Conservation (phyloP, 225 moss, liverwort and hornwort genomes). For the Marchantia polymorpha region DNA sequence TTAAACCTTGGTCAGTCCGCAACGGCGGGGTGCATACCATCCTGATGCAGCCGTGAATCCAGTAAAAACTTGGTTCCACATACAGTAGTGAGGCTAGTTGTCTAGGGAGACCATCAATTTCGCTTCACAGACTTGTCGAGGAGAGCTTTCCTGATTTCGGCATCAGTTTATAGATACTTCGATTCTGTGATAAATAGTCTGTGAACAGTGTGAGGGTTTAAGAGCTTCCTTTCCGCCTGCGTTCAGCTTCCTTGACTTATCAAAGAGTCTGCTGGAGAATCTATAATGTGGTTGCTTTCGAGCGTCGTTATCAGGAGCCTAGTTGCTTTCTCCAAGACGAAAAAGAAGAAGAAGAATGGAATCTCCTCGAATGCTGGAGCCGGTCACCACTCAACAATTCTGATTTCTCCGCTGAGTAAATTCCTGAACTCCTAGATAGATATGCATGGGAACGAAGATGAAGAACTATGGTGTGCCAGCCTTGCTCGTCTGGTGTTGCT, state of each 20-base stretch:
- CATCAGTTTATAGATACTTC: not conserved
- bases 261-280: not conserved
- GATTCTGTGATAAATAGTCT: not conserved
- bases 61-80: slow-evolving; percentile 10
- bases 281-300: not conserved
- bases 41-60: not conserved
- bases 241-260: not conserved
- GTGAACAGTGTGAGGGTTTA: slow-evolving; percentile 11
- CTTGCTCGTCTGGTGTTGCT: not conserved
- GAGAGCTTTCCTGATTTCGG: too few relatives aligned
- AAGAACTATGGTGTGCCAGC: too few relatives aligned
- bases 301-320: not conserved
- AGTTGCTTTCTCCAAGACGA: not conserved
- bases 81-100: not conserved
- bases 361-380: not conserved
- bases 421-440: not conserved
- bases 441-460: too few relatives aligned
- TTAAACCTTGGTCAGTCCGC: not conserved
- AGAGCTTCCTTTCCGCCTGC: not conserved
- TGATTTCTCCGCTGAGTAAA: not conserved
- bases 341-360: slow-evolving; percentile 3
- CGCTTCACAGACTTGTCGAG: not conserved
- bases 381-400: not conserved
- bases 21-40: not conserved
- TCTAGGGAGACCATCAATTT: not conserved